phyloP scores from a whole-genome alignment of 2,329 filamentous ascomycete species.

The Fusarium bulbicola region DNA sequence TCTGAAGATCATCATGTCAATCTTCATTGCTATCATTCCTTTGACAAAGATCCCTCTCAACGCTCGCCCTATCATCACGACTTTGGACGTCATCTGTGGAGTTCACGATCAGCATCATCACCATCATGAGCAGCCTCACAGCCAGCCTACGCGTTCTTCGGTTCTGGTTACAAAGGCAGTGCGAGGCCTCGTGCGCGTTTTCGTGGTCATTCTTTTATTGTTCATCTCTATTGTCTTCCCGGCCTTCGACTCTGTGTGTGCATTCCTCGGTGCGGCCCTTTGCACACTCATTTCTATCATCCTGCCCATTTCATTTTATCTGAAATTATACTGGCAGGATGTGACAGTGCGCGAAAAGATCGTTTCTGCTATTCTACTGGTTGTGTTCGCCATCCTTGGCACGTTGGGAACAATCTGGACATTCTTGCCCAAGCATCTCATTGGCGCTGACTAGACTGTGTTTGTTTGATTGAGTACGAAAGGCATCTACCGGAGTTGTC shows the following conservation, averaged over 20 bases:
- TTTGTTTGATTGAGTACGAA: background rate
- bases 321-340: conserved; percentile 85
- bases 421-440: conserved; percentile 80
- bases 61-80: conserved; percentile 86
- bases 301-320: conserved; percentile 85
- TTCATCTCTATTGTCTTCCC: conserved; percentile 76
- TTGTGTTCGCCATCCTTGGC: conserved; percentile 75
- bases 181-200: conserved; percentile 70
- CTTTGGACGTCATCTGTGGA: conserved; percentile 81
- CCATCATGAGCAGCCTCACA: conserved; percentile 45
- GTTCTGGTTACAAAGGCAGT: conserved; percentile 56
- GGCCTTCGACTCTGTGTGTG: conserved; percentile 89
- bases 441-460: conserved; percentile 60
- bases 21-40: conserved; percentile 91
- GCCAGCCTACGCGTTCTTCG: conserved; percentile 46
- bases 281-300: conserved; percentile 97
- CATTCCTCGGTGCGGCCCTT: conserved; percentile 85
- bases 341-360: conserved; percentile 70
- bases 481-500: conserved; percentile 21
- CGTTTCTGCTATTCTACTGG: conserved; percentile 74
- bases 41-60: conserved; percentile 95
- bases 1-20: conserved; percentile 80
- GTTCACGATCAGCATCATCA: conserved; percentile 64
- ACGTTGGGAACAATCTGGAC: conserved; percentile 85
- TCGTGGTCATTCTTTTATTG: conserved; percentile 77